Evolutionary conservation across 306 rosid species (phyloP).

Genomic region (Vachellia collinsii): DNA sequence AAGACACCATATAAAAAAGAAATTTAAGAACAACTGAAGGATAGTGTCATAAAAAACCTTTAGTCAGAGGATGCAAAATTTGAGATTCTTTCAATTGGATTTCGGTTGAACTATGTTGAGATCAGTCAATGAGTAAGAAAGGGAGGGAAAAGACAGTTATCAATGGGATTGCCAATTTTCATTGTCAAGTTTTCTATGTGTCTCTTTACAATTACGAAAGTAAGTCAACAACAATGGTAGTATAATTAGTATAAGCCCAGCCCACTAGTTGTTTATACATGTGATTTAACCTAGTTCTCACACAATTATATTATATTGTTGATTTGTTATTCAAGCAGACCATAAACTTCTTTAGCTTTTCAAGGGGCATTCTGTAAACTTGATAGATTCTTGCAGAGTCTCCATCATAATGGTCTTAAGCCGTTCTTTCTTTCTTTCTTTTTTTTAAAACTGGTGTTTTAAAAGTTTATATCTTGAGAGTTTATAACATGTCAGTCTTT

Average conservation of each 20-base stretch:
- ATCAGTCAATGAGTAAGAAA: neutral
- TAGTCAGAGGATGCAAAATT: conserved; percentile 5
- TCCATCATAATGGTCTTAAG: conserved; percentile 6
- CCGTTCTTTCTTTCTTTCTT: neutral
- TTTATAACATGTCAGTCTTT: conserved; percentile 16
- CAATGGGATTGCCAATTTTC: neutral
- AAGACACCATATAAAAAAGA: conserved; percentile 26
- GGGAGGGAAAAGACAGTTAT: neutral
- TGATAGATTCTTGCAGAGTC: conserved; percentile 1
- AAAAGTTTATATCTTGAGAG: conserved; percentile 20
- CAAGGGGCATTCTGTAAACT: conserved; percentile 12
- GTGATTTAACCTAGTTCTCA: neutral
- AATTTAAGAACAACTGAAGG: conserved; percentile 23
- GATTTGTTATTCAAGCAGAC: neutral
- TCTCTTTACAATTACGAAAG: neutral
- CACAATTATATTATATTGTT: neutral
- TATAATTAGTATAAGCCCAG: neutral
- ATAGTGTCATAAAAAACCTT: neutral
- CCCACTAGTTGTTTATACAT: neutral
- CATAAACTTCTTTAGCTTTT: conserved; percentile 3
- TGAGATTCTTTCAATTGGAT: neutral
- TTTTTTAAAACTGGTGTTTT: conserved; percentile 22
- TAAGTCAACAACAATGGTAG: neutral
- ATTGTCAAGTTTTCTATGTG: neutral
- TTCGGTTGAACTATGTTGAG: neutral